Base-by-base conservation (phyloP, 352 stramenopile genomes). In the Globisporangium parvum region DNA sequence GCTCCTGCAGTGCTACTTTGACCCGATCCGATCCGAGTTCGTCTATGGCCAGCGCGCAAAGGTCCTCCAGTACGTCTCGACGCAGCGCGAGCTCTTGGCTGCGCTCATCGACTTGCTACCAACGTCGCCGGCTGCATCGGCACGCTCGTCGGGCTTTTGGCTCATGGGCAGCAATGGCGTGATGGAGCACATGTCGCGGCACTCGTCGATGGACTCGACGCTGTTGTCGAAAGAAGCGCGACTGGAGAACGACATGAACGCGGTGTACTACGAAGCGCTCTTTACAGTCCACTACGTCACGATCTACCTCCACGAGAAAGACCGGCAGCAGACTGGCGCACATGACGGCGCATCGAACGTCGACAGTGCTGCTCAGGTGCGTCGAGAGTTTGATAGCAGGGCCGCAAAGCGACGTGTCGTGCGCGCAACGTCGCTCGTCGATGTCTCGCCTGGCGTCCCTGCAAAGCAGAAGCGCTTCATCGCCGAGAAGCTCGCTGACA, bases 171-270 rank as follows among this genome's bases (percentile, higher is more conserved):
- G 56, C 61, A 31, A 65, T 26, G 61, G 57, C n/a, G 10, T 55
- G 49, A 57, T 51, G 50, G 26, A 65, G 47, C 52, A 51, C 28
- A 52, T 47, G 41, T 59, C 56, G 15, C 42, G 35, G 0, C 47
- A 60, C 26, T 57, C 63, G 14, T 66, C 65, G 17, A 62, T 57
- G 28, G 51, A 71, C 31, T 71, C 64, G 14, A 73, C 67, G 23
- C 59, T 70, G 26, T 60, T 77, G 40, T 66, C 77, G 12, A 85
- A 85, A 40, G 80, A 91, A 23, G 76, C 75, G 24, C 67, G 71
- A n/a, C 64, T 88, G 1, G 74, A 86, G 39, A 85, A 75, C 28
- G 68, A 88, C 21, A 87, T 91, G 65, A 87, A 71, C 42, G 73
- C 83, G 17, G 65, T 88, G 8, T 79, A 73, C 42, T 87, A 87